A percentile compares a stretch with the other conserved stretches of the same genome.
Evolutionary conservation across 2,329 filamentous ascomycete genomes (phyloP).

Genomic region (Monilinia fructicola): DNA sequence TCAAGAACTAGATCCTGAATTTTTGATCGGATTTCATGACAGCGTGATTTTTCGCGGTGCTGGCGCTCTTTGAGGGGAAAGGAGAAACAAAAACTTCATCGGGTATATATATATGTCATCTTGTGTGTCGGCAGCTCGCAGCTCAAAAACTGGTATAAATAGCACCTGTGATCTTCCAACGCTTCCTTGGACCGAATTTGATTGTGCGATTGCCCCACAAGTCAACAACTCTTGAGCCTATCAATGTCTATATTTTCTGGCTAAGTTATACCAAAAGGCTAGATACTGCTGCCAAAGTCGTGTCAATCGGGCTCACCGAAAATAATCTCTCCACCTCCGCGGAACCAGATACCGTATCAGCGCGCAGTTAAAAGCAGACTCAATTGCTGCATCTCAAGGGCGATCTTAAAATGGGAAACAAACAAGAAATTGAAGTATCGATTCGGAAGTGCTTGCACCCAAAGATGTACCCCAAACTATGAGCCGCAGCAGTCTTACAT

Average conservation of each 20-base stretch:
- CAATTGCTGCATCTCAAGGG: neutral
- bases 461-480: neutral
- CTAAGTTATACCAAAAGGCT: neutral
- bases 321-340: neutral
- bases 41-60: neutral
- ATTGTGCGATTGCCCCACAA: neutral
- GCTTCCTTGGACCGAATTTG: neutral
- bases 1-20: too few relatives aligned
- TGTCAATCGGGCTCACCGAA: neutral
- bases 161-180: too few relatives aligned
- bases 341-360: neutral
- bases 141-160: neutral
- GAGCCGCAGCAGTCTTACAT: neutral
- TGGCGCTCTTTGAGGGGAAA: neutral
- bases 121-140: neutral
- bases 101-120: neutral
- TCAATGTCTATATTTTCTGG: neutral
- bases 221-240: neutral
- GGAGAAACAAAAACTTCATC: neutral
- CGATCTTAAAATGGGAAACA: neutral
- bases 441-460: neutral
- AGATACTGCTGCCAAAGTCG: neutral
- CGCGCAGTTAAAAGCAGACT: conserved; percentile 1
- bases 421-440: neutral
- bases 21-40: too few relatives aligned